These are phyloP conservation scores for Datura wrightii DNA, from an alignment of 257 asterid species.

Conservation along the genomic window DNA sequence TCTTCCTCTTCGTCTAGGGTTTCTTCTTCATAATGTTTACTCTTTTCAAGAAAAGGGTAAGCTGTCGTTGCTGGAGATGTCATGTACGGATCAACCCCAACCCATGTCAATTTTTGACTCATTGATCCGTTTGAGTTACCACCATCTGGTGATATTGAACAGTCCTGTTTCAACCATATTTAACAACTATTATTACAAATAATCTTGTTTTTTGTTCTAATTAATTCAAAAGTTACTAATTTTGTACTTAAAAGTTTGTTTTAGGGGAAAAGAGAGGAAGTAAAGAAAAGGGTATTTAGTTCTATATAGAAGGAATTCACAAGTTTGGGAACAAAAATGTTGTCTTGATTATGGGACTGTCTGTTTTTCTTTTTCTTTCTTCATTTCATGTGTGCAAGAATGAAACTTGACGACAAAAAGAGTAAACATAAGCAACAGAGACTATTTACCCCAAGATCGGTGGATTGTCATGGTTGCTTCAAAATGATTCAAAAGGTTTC, in stretches of 20 bases:
- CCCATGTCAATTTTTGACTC: slow-evolving; percentile 58
- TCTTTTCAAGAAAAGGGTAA: slow-evolving; percentile 68
- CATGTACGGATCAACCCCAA: slow-evolving; percentile 47
- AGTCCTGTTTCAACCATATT: neutral
- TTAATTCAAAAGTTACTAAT: too few species aligned
- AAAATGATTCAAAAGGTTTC: neutral
- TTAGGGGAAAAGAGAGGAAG: neutral
- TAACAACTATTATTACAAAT: neutral
- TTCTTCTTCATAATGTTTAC: slow-evolving; percentile 53
- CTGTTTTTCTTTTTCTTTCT: neutral
- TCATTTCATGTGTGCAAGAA: slow-evolving; percentile 17
- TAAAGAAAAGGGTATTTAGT: neutral
- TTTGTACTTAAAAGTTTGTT: neutral
- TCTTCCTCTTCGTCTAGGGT: slow-evolving; percentile 55
- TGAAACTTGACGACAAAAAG: neutral
- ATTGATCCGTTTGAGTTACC: slow-evolving; percentile 36
- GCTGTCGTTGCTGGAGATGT: slow-evolving; percentile 39
- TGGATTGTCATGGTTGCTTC: neutral
- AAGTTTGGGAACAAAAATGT: neutral
- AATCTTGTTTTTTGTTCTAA: too few species aligned
- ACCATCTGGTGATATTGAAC: slow-evolving; percentile 16
- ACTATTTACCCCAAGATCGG: neutral
- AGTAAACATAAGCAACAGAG: neutral
- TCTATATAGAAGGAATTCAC: neutral
- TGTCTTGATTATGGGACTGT: neutral